Base-by-base conservation (phyloP, 495 filamentous ascomycete species). In the Hypoxylon crocopeplum region DNA sequence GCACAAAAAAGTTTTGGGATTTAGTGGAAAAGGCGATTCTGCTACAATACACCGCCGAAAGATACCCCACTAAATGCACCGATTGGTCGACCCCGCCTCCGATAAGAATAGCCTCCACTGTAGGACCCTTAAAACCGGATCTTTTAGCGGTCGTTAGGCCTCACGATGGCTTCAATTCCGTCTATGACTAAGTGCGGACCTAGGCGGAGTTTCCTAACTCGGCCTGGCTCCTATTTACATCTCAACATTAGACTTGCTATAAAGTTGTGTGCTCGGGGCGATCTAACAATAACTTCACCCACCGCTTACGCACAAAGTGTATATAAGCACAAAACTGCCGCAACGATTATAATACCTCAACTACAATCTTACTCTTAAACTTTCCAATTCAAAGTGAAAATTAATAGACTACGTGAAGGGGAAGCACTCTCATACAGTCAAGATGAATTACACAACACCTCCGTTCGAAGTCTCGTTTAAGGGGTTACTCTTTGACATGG, bases 401-500 rank as follows among this genome's bases (percentile, higher is more conserved):
- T 25, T 3, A 19, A 11, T 1, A 44, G 24, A n/a, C 34, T 33
- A 7, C 10, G 68, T 70, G 66, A 67, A 62, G 16, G 69, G 49
- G 47, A 60, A 49, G 10, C 32, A 7, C 22, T 16, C 21, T 6
- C 7, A 29, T 16, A 5, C 24, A 15, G 11, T 25, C 47, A 53
- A 16, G 29, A 73, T 73, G 70, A 61, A 66, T 4, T 92, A 86
- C 69, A 82, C 85, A 32, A 82, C 83, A 16, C 81, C 83, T 12
- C 68, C 86, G 22, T 79, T 86, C 60, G 70, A 72, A 17, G 80
- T 85, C 61, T 75, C 79, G 12, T 95, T 94, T 64, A 81, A 87
- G 64, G 93, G 88, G 7, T 72, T 96, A 22, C 82, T 97, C 3
- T 97, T 96, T 62, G 93, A 97, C 74, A 93, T 97, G 83, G 92